Base-by-base conservation (phyloP, 371 early-diverging fungal species). In the Coemansia sp. region DNA sequence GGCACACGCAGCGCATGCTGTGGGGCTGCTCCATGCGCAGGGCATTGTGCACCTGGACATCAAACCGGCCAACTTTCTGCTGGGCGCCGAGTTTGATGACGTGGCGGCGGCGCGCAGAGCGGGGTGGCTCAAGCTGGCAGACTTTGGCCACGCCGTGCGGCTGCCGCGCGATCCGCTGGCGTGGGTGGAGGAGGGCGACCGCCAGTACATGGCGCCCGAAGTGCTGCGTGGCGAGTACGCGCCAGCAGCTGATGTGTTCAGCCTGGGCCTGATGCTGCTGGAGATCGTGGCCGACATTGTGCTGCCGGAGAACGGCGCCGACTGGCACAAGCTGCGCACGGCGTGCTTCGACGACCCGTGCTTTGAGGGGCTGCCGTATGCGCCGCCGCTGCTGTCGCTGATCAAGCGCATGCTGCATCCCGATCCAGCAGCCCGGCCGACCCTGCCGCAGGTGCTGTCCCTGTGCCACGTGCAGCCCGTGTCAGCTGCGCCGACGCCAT, bases 161-260 rank as follows among this genome's bases (percentile, higher is more conserved):
- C 71, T 84, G 59, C 89, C 90, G 15, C 62, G 58, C 40, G 62
- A 48, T 44, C 63, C 62, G n/a, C 59, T 44, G 51, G 66, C 63
- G 24, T 63, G 74, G 63, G 78, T 66, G 39, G 78, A 81, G 32
- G 99, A 99, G 79, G 99, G 99, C 1, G 99, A 99, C 82, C 88
- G 96, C 67, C 85, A 85, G 40, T 99, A 99, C 66, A 88, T 99
- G 85, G 97, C 98, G 1, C 95, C 94, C 1, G 99, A 99, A 78
- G 78, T 96, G 17, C 75, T 98, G 57, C 70, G 69, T 24, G 92
- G 91, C 58, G 70, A 80, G 8, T 94, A 89, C 78, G 86, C 87
- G 69, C 87, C 87, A 48, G 85, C 92, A 2, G 94, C 94, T 2
- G 99, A 99, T 70, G 84, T 99, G 21, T 99, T 94, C 65, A 94